Evolutionary conservation across 805 yeast species (phyloP), one percentile per base, ranked within the genome.

Genomic region (Lipomyces kockii): DNA sequence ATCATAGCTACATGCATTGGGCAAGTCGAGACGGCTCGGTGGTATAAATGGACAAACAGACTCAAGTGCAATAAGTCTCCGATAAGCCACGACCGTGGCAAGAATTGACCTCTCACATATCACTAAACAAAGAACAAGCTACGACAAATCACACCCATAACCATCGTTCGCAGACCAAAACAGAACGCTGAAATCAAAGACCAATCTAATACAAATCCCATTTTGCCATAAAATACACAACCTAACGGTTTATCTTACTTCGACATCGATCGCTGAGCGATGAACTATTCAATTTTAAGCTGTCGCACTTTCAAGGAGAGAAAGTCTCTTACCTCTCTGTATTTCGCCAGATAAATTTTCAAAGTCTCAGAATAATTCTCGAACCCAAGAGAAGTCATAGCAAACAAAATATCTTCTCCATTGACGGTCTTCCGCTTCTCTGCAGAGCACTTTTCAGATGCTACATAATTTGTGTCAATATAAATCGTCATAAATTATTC

Each of bases 351-450:
- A 73, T 87, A 88, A 53, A 87, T 88, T 73, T 87, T 87, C 71
- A 87, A 81, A 52, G 87, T 88, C 74, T 87, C 91, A 34, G 89
- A 84, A 74, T 88, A 88, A 74, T 87, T 87, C 71, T 87, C 91
- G 74, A 87, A 88, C 11, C 91, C 91, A 39, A 87, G 78, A 8
- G 87, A 83, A 53, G 83, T 81, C 88, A 87, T 85, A 8, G 90
- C 87, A 74, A 83, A 85, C 71, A 87, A 76, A 17, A 87, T 83
- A 68, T 87, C 91, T 73, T 87, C 91, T 4, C 91, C 91, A 73
- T 87, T 88, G 56, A 87, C 86, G 2, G 91, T 87, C 73, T 87
- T 87, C 34, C 91, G 80, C 76, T 87, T 87, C 71, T 88, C 91
- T 60, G 87, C 83, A 12, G 83, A 74, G 74, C 90, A 87, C 72